A percentile compares a stretch with the other conserved stretches of the same genome.
Evolutionary conservation across 768 basidiomycete species (phyloP).

Genomic region (Xerocomellus intermedius): DNA sequence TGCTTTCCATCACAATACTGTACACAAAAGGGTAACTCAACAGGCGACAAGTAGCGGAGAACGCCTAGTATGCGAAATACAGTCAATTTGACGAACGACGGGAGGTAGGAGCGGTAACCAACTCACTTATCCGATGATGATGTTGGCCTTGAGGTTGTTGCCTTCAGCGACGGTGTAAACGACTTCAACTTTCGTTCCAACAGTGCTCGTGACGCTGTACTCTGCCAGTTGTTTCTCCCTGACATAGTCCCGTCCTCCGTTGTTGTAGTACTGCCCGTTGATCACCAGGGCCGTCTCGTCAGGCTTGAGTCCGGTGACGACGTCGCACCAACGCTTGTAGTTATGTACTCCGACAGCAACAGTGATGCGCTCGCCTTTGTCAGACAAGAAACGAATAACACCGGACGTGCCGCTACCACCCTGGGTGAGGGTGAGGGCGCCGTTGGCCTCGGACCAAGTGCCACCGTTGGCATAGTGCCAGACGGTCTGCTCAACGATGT

Average conservation of each 20-base stretch:
- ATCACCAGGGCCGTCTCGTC: neutral
- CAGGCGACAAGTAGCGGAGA: neutral
- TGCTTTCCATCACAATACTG: too few relatives aligned
- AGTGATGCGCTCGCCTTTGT: slow-evolving; percentile 32
- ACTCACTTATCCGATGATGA: slow-evolving; percentile 7
- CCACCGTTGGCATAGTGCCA: slow-evolving; percentile 18
- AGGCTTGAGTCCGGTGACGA: neutral
- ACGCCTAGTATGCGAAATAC: neutral
- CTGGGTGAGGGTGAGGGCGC: slow-evolving; percentile 31
- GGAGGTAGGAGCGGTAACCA: too few relatives aligned
- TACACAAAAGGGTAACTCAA: neutral
- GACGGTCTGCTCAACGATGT: slow-evolving; percentile 2
- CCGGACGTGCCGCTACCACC: slow-evolving; percentile 41
- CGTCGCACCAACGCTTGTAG: neutral
- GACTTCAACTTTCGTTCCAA: slow-evolving; percentile 1
- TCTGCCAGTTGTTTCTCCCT: slow-evolving; percentile 7
- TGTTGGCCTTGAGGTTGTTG: slow-evolving; percentile 3
- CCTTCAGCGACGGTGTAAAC: slow-evolving; percentile 3
- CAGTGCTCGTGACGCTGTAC: slow-evolving; percentile 4
- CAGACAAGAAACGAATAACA: slow-evolving; percentile 32
- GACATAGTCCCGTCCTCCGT: too few relatives aligned
- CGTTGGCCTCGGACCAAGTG: slow-evolving; percentile 28
- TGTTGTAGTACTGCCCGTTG: neutral
- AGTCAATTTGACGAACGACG: neutral
- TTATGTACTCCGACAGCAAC: slow-evolving; percentile 20